Conservation (phyloP, 345 rosid genomes). For the Rhodomyrtus tomentosa region DNA sequence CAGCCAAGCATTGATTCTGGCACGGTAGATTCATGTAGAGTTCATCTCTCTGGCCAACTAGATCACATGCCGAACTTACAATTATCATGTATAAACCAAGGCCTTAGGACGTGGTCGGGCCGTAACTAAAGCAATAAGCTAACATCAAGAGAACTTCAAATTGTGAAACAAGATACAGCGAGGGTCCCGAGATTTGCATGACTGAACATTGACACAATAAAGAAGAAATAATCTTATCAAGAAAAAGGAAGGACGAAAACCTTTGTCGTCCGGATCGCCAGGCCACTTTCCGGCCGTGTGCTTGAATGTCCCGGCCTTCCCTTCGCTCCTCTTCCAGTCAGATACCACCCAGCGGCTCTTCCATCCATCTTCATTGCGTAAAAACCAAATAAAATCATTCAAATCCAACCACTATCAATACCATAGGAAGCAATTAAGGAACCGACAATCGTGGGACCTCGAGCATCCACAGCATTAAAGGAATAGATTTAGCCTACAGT, state of each 20-base stretch:
- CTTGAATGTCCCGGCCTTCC: constrained; percentile 79
- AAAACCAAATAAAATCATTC: neutral
- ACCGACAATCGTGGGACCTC: neutral
- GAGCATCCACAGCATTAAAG: neutral
- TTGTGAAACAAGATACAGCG: too few species aligned
- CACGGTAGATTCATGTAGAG: neutral
- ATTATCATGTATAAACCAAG: neutral
- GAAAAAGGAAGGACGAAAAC: constrained; percentile 7
- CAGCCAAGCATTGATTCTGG: neutral
- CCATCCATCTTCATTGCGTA: constrained; percentile 60
- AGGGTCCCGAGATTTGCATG: neutral
- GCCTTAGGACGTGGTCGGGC: neutral
- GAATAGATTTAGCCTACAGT: neutral
- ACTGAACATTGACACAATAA: neutral
- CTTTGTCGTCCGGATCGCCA: constrained; percentile 77
- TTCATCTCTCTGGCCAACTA: neutral
- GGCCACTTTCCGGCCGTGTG: constrained; percentile 78
- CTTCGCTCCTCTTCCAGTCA: constrained; percentile 80
- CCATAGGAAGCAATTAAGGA: neutral
- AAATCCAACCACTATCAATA: neutral
- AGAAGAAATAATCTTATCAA: neutral
- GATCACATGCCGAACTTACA: neutral
- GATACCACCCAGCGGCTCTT: constrained; percentile 80
- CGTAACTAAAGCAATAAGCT: neutral
- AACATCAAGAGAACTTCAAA: neutral